phyloP scores from a whole-genome alignment of 768 basidiomycete species.

The Tephrocybe sp. region DNA sequence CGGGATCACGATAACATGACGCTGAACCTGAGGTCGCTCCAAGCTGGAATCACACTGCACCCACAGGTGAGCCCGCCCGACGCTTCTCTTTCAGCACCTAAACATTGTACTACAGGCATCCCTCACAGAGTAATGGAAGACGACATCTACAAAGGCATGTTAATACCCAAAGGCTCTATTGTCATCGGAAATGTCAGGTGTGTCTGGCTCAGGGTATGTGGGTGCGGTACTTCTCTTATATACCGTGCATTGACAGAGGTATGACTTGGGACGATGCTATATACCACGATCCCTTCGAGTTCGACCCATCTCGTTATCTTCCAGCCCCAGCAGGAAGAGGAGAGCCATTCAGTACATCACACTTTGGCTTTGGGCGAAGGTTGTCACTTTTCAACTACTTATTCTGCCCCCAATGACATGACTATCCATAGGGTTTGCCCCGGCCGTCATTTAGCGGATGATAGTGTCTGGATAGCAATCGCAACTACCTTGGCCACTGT shows the following conservation, averaged over 20 bases:
- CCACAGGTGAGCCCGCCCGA: constrained; percentile 4
- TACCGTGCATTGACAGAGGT: constrained; percentile 8
- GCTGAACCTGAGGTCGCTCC: too few relatives aligned
- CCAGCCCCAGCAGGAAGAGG: constrained; percentile 12
- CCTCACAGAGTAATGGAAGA: constrained; percentile 17
- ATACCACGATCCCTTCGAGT: constrained; percentile 12
- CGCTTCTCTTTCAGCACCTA: background rate
- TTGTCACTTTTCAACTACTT: too few relatives aligned
- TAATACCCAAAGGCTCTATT: constrained; percentile 14
- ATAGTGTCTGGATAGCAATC: constrained; percentile 24
- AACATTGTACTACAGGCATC: constrained; percentile 7
- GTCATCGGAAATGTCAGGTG: constrained; percentile 16
- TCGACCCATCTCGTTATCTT: constrained; percentile 16
- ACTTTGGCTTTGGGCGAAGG: constrained; percentile 18
- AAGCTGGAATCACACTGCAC: constrained; percentile 12
- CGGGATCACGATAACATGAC: too few relatives aligned
- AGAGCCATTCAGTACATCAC: constrained; percentile 12
- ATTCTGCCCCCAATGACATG: too few relatives aligned
- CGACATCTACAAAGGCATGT: constrained; percentile 18
- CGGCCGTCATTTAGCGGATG: constrained; percentile 39
- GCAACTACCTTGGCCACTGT: constrained; percentile 11
- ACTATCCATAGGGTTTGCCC: constrained; percentile 25
- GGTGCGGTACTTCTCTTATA: background rate
- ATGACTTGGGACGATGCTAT: constrained; percentile 15
- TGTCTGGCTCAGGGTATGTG: background rate